Evolutionary conservation across 306 rosid genomes (phyloP).

Genomic region (Cercis canadensis): DNA sequence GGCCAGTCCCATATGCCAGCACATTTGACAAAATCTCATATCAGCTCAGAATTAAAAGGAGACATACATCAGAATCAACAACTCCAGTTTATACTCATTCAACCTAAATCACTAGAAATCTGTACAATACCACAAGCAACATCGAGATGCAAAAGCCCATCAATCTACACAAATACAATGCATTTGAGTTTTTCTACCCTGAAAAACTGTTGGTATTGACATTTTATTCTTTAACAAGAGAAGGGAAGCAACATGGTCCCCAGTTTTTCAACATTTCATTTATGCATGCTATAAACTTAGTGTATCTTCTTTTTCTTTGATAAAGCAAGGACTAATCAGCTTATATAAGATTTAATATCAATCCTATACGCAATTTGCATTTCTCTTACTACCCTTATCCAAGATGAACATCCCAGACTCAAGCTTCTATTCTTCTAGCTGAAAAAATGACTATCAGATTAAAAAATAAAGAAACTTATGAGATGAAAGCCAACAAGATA

Average conservation of each 20-base stretch:
- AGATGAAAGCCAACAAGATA: background rate
- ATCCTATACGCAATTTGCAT: background rate
- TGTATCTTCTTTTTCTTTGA: background rate
- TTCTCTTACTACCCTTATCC: background rate
- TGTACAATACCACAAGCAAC: slow-evolving; percentile 1
- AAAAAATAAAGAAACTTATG: background rate
- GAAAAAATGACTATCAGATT: slow-evolving; percentile 21
- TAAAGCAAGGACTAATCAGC: background rate
- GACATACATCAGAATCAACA: slow-evolving; percentile 15
- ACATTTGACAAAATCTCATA: background rate
- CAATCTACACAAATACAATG: background rate
- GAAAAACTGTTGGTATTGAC: background rate
- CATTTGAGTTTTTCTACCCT: too few species aligned
- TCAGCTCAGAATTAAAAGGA: background rate
- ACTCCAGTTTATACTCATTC: slow-evolving; percentile 6
- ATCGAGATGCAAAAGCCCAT: background rate
- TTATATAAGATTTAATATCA: background rate
- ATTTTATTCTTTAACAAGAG: too few species aligned
- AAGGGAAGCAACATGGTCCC: background rate
- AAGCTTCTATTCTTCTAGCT: background rate
- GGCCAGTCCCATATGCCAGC: background rate
- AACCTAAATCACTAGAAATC: slow-evolving; percentile 11
- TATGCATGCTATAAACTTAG: slow-evolving; percentile 8
- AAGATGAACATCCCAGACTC: background rate
- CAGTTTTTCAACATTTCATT: background rate